Percentiles rank a stretch among this genome's conserved stretches.
Evolutionary conservation across 2,329 filamentous ascomycete species (phyloP).

Genomic region (Xylaria polymorpha): DNA sequence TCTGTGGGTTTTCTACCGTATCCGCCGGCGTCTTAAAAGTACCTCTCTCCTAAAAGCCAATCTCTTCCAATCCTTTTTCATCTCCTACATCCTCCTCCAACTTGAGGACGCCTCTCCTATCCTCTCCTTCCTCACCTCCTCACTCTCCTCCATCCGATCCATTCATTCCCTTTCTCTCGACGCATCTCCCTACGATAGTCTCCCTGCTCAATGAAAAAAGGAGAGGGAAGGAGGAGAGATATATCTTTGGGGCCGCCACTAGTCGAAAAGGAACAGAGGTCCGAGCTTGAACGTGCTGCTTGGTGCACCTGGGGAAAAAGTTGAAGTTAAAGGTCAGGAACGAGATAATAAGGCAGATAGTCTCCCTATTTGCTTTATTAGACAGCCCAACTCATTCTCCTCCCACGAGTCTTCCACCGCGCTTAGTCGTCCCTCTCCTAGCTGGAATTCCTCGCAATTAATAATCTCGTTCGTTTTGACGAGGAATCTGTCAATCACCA

Average conservation of each 20-base stretch:
- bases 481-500: slow-evolving; percentile 48
- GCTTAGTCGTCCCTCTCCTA: slow-evolving; percentile 38
- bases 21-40: slow-evolving; percentile 57
- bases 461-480: slow-evolving; percentile 41
- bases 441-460: slow-evolving; percentile 50
- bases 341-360: slow-evolving; percentile 39
- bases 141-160: slow-evolving; percentile 58
- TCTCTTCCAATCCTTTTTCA: slow-evolving; percentile 68
- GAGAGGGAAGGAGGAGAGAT: slow-evolving; percentile 53
- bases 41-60: slow-evolving; percentile 52
- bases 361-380: slow-evolving; percentile 45
- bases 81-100: slow-evolving; percentile 65
- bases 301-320: slow-evolving; percentile 32
- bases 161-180: slow-evolving; percentile 65
- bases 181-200: slow-evolving; percentile 55
- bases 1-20: slow-evolving; percentile 37
- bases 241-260: slow-evolving; percentile 42
- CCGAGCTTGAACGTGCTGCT: slow-evolving; percentile 41
- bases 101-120: slow-evolving; percentile 56
- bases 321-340: slow-evolving; percentile 35
- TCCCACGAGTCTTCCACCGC: slow-evolving; percentile 39
- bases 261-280: slow-evolving; percentile 45
- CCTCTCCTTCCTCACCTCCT: slow-evolving; percentile 45
- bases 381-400: slow-evolving; percentile 44
- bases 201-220: slow-evolving; percentile 52